Conservation (phyloP, 2,329 filamentous ascomycete species). For the Aphanoascus verrucosus region DNA sequence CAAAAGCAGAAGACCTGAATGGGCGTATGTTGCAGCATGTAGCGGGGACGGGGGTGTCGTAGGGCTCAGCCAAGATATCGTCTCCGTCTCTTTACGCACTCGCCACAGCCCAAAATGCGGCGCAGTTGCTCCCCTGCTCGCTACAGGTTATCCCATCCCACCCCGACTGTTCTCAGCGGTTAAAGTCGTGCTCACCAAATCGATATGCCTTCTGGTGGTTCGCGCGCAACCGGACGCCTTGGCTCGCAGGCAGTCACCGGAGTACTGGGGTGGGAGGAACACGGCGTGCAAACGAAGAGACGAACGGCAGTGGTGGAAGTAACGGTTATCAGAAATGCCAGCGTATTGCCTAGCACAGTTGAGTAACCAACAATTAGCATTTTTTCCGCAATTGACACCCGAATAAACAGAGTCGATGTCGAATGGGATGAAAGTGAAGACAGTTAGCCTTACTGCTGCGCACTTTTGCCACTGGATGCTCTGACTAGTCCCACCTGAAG, state of each 20-base stretch:
- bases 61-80: background rate
- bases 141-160: slow-evolving; percentile 8
- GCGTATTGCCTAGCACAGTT: background rate
- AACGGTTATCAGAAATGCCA: background rate
- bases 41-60: too few relatives aligned
- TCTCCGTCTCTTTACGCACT: background rate
- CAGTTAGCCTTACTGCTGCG: background rate
- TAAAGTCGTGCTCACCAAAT: background rate
- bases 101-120: background rate
- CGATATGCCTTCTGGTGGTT: background rate
- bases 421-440: background rate
- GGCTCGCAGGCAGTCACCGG: background rate
- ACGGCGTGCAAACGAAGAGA: background rate
- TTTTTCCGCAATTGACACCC: background rate
- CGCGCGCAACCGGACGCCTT: background rate
- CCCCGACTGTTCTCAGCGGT: background rate
- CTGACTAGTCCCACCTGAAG: background rate
- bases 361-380: background rate
- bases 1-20: background rate
- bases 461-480: background rate
- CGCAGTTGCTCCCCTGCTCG: background rate
- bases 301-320: background rate
- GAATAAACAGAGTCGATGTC: too few relatives aligned
- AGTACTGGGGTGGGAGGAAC: slow-evolving; percentile 8
- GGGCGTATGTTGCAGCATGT: background rate